These are phyloP conservation scores for Linaria vulgaris DNA, from an alignment of 257 asterid genomes.

Conservation along the genomic window DNA sequence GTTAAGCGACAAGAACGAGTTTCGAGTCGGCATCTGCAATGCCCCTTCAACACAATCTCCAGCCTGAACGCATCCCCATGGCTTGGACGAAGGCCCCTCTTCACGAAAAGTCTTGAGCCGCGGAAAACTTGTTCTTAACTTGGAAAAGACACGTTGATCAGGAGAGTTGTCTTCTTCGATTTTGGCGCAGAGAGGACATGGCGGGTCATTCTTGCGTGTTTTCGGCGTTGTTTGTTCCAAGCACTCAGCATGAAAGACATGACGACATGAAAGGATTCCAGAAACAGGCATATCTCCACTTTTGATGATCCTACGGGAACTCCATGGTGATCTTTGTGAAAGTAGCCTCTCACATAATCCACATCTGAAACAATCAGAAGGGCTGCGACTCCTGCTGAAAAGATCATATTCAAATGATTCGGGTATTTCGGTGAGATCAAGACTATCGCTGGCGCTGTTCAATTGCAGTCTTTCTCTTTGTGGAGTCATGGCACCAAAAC, in stretches of 20 bases:
- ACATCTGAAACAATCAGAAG: slow-evolving; percentile 63
- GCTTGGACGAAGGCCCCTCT: slow-evolving; percentile 66
- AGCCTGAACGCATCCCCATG: slow-evolving; percentile 81
- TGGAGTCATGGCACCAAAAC: slow-evolving; percentile 34
- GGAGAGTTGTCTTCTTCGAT: slow-evolving; percentile 64
- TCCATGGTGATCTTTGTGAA: slow-evolving; percentile 92
- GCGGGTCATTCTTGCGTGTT: slow-evolving; percentile 78
- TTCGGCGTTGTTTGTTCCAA: slow-evolving; percentile 88
- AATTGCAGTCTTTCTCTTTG: slow-evolving; percentile 53
- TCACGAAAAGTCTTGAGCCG: slow-evolving; percentile 62
- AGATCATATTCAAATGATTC: slow-evolving; percentile 53
- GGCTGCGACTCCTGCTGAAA: slow-evolving; percentile 37
- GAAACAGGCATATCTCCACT: slow-evolving; percentile 94
- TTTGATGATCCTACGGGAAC: slow-evolving; percentile 74
- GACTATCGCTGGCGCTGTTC: slow-evolving; percentile 75
- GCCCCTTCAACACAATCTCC: slow-evolving; percentile 95
- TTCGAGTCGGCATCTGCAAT: slow-evolving; percentile 54
- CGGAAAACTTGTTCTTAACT: slow-evolving; percentile 54
- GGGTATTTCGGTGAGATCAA: slow-evolving; percentile 63
- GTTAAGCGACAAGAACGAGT: slow-evolving; percentile 64
- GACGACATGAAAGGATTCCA: slow-evolving; percentile 89
- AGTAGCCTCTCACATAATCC: slow-evolving; percentile 86
- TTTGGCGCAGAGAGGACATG: slow-evolving; percentile 79
- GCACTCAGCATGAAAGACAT: slow-evolving; percentile 95
- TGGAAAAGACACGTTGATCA: slow-evolving; percentile 55